These are phyloP conservation scores for Neltuma alba DNA, from an alignment of 306 rosid species.

Conservation along the genomic window DNA sequence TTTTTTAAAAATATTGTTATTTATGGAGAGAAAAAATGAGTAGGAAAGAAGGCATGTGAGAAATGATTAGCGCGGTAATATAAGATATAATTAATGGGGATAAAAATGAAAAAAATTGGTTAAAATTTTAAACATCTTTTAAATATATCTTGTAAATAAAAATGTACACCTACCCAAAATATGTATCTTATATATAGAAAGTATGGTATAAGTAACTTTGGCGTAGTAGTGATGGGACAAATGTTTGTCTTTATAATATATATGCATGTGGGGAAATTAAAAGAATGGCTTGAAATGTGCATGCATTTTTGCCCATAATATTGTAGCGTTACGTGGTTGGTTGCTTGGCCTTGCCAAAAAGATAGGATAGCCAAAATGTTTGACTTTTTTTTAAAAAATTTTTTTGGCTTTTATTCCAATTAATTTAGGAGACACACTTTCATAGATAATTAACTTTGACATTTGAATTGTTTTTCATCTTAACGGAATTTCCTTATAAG, in stretches of 20 bases:
- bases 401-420: background rate
- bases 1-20: no score
- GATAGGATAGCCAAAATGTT: slow-evolving; percentile 35
- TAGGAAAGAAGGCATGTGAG: no score
- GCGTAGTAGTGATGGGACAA: background rate
- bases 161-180: no score
- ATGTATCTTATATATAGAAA: no score
- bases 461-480: background rate
- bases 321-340: slow-evolving; percentile 34
- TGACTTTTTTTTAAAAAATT: background rate
- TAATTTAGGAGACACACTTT: background rate
- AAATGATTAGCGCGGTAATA: no score
- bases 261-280: background rate
- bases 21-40: no score
- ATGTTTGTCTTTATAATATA: slow-evolving; percentile 38
- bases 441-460: background rate
- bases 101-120: no score
- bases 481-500: background rate
- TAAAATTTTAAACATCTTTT: no score
- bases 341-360: slow-evolving; percentile 28
- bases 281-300: slow-evolving; percentile 7
- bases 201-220: slow-evolving; percentile 1
- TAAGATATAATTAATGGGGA: no score
- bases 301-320: slow-evolving; percentile 9
- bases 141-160: no score